Evolutionary conservation across 257 asterid genomes (phyloP), one percentile per base, ranked within the genome.

Genomic region (Nicotiana otophora): DNA sequence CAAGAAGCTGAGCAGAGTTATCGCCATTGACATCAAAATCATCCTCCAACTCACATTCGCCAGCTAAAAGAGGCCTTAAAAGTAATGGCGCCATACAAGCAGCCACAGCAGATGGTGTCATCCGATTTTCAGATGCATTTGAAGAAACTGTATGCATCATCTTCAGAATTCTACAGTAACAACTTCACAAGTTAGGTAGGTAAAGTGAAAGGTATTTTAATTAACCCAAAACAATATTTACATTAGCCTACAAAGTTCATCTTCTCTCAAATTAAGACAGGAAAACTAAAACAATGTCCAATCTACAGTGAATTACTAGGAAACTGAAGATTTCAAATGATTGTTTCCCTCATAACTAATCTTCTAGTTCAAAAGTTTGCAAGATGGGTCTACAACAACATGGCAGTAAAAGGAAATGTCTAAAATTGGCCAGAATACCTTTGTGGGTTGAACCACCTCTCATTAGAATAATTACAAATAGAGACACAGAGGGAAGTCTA

Each of bases 21-120:
- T 92, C 98, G 76, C 95, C 97, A 80, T 90, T 91, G 60, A 81
- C 60, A 53, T 93, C 97, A 89, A 84, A 90, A 84, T 92, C 97
- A 81, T 94, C 97, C 88, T 94, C 98, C 81, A 90, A 34, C 86
- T 94, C 98, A 72, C 98, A 94, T 88, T 94, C 98, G 64, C 98
- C 98, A 68, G 98, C 95, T 82, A 94, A 88, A 78, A 94, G 97
- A 57, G 98, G 98, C 30, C 97, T 97, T 89, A 94, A 90, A 79
- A 94, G 97, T 93, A 94, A 89, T 15, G 98, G 98, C 42, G 98
- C 98, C 98, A 94, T 94, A 86, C 98, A 94, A 86, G 98, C 97
- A 84, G 97, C 97, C 85, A 94, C 97, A 74, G 98, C 98, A 7
- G 98, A 89, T 79, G 97, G 91, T 62, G 92, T 89, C 98, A 95